A percentile compares a stretch with the other conserved stretches of the same genome.
phyloP scores from a whole-genome alignment of 768 basidiomycete species.

The Pleurotus eryngii region DNA sequence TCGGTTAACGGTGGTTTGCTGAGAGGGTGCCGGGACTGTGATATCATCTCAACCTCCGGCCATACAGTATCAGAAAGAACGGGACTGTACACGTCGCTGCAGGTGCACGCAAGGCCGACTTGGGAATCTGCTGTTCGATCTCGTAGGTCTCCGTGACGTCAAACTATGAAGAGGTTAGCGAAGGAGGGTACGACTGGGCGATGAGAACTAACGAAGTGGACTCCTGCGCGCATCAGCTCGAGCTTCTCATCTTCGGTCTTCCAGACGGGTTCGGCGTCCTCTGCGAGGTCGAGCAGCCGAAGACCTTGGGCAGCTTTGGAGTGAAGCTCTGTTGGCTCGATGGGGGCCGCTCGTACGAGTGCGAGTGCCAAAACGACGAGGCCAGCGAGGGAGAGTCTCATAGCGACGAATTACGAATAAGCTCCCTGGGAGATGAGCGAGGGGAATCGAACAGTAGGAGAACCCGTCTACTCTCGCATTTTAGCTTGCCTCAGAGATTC shows the following conservation, averaged over 20 bases:
- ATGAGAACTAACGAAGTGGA: constrained; percentile 30
- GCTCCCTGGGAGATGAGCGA: background rate
- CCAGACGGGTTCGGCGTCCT: constrained; percentile 36
- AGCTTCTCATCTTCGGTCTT: constrained; percentile 37
- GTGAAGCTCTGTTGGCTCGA: constrained; percentile 29
- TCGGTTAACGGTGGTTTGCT: constrained; percentile 23
- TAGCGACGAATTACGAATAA: background rate
- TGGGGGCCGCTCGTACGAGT: constrained; percentile 25
- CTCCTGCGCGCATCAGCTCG: constrained; percentile 28
- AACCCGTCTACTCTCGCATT: too few species aligned
- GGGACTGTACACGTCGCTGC: constrained; percentile 25
- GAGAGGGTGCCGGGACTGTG: constrained; percentile 29
- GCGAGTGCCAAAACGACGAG: constrained; percentile 19
- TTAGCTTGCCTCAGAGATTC: too few species aligned
- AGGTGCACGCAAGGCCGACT: constrained; percentile 11
- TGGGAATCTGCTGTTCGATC: constrained; percentile 22
- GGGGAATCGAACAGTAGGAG: background rate
- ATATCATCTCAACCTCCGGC: background rate
- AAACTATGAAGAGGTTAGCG: constrained; percentile 22
- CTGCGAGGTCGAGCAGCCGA: constrained; percentile 32
- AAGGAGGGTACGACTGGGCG: background rate
- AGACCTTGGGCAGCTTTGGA: constrained; percentile 31
- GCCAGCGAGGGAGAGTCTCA: constrained; percentile 15
- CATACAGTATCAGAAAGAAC: background rate
- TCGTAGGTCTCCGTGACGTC: constrained; percentile 40